Evolutionary conservation across 257 asterid genomes (phyloP).

Genomic region (Solanum pinnatisectum): DNA sequence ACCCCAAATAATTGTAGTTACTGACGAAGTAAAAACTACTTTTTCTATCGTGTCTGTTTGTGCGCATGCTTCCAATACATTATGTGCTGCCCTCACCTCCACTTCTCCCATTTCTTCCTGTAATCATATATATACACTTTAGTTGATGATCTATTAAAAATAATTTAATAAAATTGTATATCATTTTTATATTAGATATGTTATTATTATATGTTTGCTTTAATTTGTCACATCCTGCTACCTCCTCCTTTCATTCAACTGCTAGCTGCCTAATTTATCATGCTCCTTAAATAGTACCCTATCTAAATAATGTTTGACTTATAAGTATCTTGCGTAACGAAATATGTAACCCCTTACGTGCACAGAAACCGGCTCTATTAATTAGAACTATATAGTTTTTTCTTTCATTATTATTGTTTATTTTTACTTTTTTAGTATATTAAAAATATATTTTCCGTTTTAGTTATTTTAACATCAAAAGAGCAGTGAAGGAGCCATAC

Average conservation of each 20-base stretch:
- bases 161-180: too few species aligned
- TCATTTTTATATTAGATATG: not conserved
- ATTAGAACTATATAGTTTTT: not conserved
- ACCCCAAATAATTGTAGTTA: conserved; percentile 67
- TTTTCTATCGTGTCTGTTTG: conserved; percentile 77
- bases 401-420: not conserved
- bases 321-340: not conserved
- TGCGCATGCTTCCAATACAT: conserved; percentile 94
- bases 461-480: not conserved
- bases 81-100: conserved; percentile 95
- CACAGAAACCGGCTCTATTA: not conserved
- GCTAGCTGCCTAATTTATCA: not conserved
- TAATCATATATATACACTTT: not conserved
- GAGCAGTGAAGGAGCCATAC: too few species aligned
- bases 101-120: conserved; percentile 82
- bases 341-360: not conserved
- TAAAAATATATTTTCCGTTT: not conserved
- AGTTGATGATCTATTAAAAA: not conserved
- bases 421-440: not conserved
- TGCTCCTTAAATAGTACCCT: not conserved
- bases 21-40: conserved; percentile 82
- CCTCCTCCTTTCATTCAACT: not conserved
- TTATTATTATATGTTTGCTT: not conserved
- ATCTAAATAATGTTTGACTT: not conserved
- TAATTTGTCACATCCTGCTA: not conserved